Conservation (phyloP, 805 yeast species). For the Candida nemodendra region DNA sequence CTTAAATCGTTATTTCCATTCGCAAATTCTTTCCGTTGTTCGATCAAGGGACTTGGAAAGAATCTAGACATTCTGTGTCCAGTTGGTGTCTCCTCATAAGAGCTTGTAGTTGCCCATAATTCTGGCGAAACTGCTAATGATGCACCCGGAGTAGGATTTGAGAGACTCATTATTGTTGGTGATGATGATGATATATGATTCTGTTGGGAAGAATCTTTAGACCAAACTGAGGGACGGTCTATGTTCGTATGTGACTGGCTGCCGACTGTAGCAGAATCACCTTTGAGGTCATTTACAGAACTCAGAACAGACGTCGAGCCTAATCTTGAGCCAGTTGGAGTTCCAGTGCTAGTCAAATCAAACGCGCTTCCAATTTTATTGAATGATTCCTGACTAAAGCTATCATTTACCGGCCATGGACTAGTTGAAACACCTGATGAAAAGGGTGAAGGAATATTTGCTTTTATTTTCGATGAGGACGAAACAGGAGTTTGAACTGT, state of each 20-base stretch:
- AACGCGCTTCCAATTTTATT: neutral
- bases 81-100: conserved; percentile 24
- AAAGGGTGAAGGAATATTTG: conserved; percentile 2
- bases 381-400: neutral
- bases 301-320: neutral
- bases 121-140: conserved; percentile 25
- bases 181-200: neutral
- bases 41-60: conserved; percentile 34
- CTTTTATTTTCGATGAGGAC: neutral
- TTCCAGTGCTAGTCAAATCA: neutral
- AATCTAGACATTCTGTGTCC: conserved; percentile 32
- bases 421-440: neutral
- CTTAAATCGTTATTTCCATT: conserved; percentile 9
- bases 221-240: neutral
- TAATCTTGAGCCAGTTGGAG: neutral
- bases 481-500: neutral
- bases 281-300: neutral
- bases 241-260: neutral
- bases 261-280: neutral
- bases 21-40: conserved; percentile 19
- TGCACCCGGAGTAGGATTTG: conserved; percentile 1
- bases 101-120: conserved; percentile 24
- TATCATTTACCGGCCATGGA: conserved; percentile 1
- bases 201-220: neutral
- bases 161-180: neutral